Evolutionary conservation across 2,329 filamentous ascomycete genomes (phyloP).

Genomic region (Cercospora sp.): DNA sequence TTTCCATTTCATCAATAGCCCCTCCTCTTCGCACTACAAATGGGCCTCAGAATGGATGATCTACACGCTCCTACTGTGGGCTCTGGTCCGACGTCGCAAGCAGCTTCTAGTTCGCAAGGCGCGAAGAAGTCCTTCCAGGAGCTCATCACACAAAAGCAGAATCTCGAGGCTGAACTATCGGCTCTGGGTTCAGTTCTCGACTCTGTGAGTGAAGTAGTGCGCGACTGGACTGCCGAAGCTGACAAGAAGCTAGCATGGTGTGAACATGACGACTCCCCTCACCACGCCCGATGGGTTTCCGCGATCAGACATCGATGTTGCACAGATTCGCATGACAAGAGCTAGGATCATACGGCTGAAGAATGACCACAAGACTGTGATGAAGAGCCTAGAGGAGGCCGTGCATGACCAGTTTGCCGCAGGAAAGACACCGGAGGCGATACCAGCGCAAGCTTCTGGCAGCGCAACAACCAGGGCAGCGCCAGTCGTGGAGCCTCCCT

Average conservation of each 20-base stretch:
- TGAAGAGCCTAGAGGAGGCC: slow-evolving; percentile 77
- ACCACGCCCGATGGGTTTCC: slow-evolving; percentile 90
- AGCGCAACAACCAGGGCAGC: slow-evolving; percentile 17
- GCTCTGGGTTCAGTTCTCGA: slow-evolving; percentile 84
- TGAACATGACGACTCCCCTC: slow-evolving; percentile 86
- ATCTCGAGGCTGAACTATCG: slow-evolving; percentile 81
- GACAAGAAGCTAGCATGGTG: slow-evolving; percentile 71
- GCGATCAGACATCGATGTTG: slow-evolving; percentile 88
- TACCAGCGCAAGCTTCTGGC: slow-evolving; percentile 21
- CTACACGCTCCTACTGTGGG: slow-evolving; percentile 70
- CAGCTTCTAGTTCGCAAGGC: slow-evolving; percentile 49
- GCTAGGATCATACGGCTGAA: slow-evolving; percentile 83
- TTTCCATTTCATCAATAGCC: not conserved
- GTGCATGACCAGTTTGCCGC: slow-evolving; percentile 85
- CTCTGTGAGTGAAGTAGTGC: slow-evolving; percentile 60
- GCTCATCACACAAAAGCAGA: slow-evolving; percentile 80
- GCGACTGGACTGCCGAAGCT: slow-evolving; percentile 21
- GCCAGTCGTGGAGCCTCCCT: slow-evolving; percentile 59
- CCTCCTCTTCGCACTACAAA: slow-evolving; percentile 29
- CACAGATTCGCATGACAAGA: slow-evolving; percentile 93
- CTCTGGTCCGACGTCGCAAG: slow-evolving; percentile 64
- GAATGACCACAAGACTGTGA: slow-evolving; percentile 91
- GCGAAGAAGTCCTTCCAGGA: slow-evolving; percentile 67
- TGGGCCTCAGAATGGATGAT: slow-evolving; percentile 62
- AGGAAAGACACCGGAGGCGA: slow-evolving; percentile 28